Conservation (phyloP, 345 rosid genomes). For the Balakata baccata region DNA sequence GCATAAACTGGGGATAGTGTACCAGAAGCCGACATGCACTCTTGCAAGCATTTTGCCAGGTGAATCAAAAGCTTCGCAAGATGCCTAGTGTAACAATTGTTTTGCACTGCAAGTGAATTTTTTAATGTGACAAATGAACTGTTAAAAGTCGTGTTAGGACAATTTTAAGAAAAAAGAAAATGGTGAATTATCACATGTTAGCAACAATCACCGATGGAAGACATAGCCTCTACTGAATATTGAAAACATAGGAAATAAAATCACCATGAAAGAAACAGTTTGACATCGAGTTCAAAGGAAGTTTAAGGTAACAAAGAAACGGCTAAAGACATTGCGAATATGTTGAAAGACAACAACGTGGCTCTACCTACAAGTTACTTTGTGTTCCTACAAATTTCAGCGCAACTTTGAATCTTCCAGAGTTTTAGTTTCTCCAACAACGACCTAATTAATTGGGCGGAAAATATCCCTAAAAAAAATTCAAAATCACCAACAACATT, state of each 20-base stretch:
- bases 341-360: no score
- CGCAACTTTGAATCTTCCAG: not conserved
- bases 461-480: not conserved
- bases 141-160: not conserved
- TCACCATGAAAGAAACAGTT: no score
- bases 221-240: no score
- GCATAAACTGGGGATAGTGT: conserved; percentile 36
- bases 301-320: no score
- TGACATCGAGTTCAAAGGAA: no score
- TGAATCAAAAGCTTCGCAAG: conserved; percentile 84
- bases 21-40: conserved; percentile 50
- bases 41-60: conserved; percentile 76
- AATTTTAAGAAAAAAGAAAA: not conserved
- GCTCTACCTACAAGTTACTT: no score
- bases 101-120: conserved; percentile 46
- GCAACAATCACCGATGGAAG: not conserved
- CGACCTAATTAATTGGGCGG: not conserved
- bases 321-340: no score
- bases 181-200: not conserved
- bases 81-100: conserved; percentile 74
- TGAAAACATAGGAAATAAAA: no score
- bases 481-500: not conserved
- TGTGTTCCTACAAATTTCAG: no score
- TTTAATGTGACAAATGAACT: not conserved
- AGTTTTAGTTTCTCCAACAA: not conserved